A percentile compares a stretch with the other conserved stretches of the same genome.
These are phyloP conservation scores for Nannochloropsis salina DNA, from an alignment of 108 stramenopile species.

Conservation along the genomic window DNA sequence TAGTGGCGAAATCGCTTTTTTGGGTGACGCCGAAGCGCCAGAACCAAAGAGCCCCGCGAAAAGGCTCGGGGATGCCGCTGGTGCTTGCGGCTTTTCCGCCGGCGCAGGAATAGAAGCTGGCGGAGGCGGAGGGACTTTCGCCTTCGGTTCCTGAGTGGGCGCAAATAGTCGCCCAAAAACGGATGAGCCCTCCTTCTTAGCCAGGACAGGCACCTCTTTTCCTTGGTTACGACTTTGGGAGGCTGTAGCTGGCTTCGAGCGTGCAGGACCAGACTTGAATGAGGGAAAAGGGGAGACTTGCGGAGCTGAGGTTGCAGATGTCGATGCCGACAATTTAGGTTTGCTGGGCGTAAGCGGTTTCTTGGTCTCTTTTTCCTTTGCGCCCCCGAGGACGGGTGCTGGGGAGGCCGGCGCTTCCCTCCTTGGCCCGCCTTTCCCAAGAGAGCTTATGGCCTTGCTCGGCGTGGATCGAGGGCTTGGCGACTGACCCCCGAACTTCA, in stretches of 20 bases:
- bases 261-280: too few relatives aligned
- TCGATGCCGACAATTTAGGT: not conserved
- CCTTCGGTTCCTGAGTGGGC: not conserved
- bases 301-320: not conserved
- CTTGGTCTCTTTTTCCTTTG: not conserved
- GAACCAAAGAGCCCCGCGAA: not conserved
- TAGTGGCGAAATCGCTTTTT: not conserved
- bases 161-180: not conserved
- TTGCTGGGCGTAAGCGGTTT: not conserved
- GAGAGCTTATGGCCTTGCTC: too few relatives aligned
- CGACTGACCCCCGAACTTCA: not conserved
- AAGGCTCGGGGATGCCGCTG: not conserved
- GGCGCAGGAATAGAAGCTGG: not conserved
- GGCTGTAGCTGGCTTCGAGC: too few relatives aligned
- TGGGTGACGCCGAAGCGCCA: not conserved
- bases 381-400: not conserved
- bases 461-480: too few relatives aligned
- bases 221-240: not conserved
- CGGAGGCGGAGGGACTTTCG: not conserved
- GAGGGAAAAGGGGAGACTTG: not conserved
- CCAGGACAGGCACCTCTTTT: not conserved
- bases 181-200: not conserved
- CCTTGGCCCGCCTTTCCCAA: too few relatives aligned
- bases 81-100: not conserved
- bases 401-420: not conserved